Percentiles rank a stretch among this genome's conserved stretches.
These are phyloP conservation scores for Phycomyces blakesleeanus DNA, from an alignment of 192 early-diverging fungal species.

Conservation along the genomic window DNA sequence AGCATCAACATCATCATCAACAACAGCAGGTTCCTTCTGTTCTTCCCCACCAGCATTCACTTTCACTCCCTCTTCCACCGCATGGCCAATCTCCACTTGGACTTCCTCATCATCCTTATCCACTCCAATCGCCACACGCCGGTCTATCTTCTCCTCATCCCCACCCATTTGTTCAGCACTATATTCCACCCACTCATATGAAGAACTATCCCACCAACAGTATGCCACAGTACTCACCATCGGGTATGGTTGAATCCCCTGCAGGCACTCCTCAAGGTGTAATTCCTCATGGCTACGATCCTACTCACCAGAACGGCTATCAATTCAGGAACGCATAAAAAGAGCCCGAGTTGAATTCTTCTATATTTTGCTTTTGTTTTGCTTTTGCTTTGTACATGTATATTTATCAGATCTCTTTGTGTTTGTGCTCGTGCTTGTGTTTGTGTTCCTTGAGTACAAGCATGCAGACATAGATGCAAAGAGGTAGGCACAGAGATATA, in stretches of 20 bases:
- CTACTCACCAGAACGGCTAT: too few relatives aligned
- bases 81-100: neutral
- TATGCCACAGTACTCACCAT: slow-evolving; percentile 12
- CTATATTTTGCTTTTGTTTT: too few relatives aligned
- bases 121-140: slow-evolving; percentile 6
- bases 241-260: slow-evolving; percentile 15
- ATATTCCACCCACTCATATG: slow-evolving; percentile 1
- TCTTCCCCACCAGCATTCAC: neutral
- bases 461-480: too few relatives aligned
- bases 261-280: neutral
- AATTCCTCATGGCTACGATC: too few relatives aligned
- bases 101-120: slow-evolving; percentile 1
- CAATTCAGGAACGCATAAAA: too few relatives aligned
- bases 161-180: slow-evolving; percentile 1
- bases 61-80: neutral
- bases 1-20: neutral
- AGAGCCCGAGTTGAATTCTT: too few relatives aligned
- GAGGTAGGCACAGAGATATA: too few relatives aligned
- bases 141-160: slow-evolving; percentile 7
- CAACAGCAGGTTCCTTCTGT: neutral
- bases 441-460: too few relatives aligned
- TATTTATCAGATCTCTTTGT: too few relatives aligned
- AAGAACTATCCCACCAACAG: slow-evolving; percentile 12
- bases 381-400: too few relatives aligned
- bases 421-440: too few relatives aligned